A percentile compares a stretch with the other conserved stretches of the same genome.
phyloP scores from a whole-genome alignment of 1,284 basidiomycete genomes.

The Athelia sp. region DNA sequence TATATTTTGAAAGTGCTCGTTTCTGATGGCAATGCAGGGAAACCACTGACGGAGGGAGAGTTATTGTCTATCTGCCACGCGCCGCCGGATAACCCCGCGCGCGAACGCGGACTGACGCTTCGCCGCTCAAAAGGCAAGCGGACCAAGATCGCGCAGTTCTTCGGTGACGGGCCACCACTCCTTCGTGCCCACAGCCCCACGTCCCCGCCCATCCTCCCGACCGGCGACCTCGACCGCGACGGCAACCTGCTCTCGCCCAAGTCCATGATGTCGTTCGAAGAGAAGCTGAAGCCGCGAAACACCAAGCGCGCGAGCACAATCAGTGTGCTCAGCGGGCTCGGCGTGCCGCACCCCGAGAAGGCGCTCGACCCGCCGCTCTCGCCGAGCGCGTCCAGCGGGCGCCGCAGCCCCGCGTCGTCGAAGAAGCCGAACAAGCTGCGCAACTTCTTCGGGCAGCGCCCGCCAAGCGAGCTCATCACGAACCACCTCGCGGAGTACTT shows the following conservation, averaged over 20 bases:
- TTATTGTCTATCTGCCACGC: conserved; percentile 84
- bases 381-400: conserved; percentile 19
- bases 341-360: conserved; percentile 70
- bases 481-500: conserved; percentile 97
- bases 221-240: conserved; percentile 34
- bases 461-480: conserved; percentile 95
- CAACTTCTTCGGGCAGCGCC: conserved; percentile 98
- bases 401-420: conserved; percentile 18
- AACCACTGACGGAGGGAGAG: conserved; percentile 79
- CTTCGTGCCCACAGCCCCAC: conserved; percentile 25
- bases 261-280: conserved; percentile 13
- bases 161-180: conserved; percentile 42
- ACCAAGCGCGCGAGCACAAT: conserved; percentile 92
- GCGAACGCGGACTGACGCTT: conserved; percentile 81
- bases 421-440: conserved; percentile 72
- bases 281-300: conserved; percentile 43
- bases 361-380: conserved; percentile 48
- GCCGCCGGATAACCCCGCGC: conserved; percentile 73
- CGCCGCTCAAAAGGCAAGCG: conserved; percentile 43
- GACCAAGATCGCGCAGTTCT: conserved; percentile 49
- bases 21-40: conserved; percentile 33
- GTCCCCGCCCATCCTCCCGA: conserved; percentile 21
- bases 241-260: conserved; percentile 28
- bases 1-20: conserved; percentile 2
- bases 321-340: conserved; percentile 90